A percentile compares a stretch with the other conserved stretches of the same genome.
phyloP scores from a whole-genome alignment of 768 basidiomycete species.

The Auricularia heimuer region DNA sequence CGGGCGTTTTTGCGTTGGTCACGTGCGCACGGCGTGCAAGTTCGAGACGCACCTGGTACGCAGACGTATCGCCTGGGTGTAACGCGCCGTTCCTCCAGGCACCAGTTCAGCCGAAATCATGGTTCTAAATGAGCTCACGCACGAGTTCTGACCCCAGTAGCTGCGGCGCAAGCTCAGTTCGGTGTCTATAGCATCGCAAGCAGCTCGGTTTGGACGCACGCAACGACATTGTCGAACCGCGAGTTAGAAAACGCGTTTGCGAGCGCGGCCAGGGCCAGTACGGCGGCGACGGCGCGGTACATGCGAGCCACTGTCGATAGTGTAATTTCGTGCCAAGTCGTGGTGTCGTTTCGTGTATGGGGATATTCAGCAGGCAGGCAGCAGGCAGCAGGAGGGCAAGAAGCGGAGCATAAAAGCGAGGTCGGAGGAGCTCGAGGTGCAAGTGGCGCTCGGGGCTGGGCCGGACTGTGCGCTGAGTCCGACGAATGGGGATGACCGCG shows the following conservation, averaged over 20 bases:
- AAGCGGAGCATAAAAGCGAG: not conserved
- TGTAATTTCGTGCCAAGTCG: not conserved
- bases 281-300: not conserved
- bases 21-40: not conserved
- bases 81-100: conserved; percentile 32
- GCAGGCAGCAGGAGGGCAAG: not conserved
- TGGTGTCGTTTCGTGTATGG: not conserved
- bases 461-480: too few species aligned
- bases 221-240: conserved; percentile 42
- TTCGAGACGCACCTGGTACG: conserved; percentile 34
- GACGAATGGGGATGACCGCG: too few species aligned
- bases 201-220: not conserved
- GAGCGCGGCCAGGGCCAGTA: not conserved
- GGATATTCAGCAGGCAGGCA: not conserved
- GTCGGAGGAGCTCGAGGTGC: not conserved
- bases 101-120: not conserved
- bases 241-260: conserved; percentile 41
- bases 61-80: conserved; percentile 34
- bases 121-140: conserved; percentile 12
- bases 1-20: not conserved
- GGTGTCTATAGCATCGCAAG: not conserved
- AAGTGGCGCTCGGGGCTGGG: too few species aligned
- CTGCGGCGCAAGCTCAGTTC: not conserved
- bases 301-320: not conserved
- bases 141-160: conserved; percentile 27